These are phyloP conservation scores for Parasitella parasitica DNA, from an alignment of 371 early-diverging fungal species.

Conservation along the genomic window DNA sequence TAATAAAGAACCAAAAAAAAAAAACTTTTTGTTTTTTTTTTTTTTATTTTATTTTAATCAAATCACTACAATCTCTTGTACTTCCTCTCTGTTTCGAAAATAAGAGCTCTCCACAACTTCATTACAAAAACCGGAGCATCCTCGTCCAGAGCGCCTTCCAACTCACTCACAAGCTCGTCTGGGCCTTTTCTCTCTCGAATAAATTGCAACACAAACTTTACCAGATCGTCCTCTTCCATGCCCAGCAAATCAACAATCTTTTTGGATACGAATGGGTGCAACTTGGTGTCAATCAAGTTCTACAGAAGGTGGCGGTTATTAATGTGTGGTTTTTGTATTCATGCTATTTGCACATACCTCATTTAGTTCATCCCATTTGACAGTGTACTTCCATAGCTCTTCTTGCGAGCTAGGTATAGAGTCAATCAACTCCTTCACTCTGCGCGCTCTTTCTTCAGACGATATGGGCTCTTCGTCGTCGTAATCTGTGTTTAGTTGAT, in stretches of 20 bases:
- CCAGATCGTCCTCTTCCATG: slow-evolving; percentile 71
- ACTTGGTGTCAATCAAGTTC: slow-evolving; percentile 58
- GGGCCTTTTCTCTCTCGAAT: slow-evolving; percentile 54
- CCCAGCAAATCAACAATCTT: slow-evolving; percentile 78
- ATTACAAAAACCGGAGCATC: slow-evolving; percentile 81
- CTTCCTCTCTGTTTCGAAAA: slow-evolving; percentile 81
- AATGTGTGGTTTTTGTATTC: too few relatives aligned
- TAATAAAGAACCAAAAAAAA: too few relatives aligned
- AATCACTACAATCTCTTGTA: slow-evolving; percentile 26
- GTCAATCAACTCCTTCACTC: slow-evolving; percentile 66
- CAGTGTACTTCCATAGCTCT: slow-evolving; percentile 71
- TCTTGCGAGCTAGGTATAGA: slow-evolving; percentile 79
- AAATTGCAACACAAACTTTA: slow-evolving; percentile 68
- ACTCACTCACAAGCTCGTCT: slow-evolving; percentile 63
- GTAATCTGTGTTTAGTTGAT: slow-evolving; percentile 5
- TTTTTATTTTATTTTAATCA: background rate
- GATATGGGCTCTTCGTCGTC: slow-evolving; percentile 28
- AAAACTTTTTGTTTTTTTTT: too few relatives aligned
- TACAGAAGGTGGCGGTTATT: too few relatives aligned
- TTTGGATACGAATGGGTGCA: slow-evolving; percentile 74
- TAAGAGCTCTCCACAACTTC: slow-evolving; percentile 83
- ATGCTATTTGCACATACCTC: slow-evolving; percentile 60
- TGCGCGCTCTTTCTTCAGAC: slow-evolving; percentile 58
- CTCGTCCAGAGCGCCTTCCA: slow-evolving; percentile 76
- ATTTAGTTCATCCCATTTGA: slow-evolving; percentile 78